These are phyloP conservation scores for Immersiporthe knoxdaviesiana DNA, from an alignment of 2,329 filamentous ascomycete species.

Conservation along the genomic window DNA sequence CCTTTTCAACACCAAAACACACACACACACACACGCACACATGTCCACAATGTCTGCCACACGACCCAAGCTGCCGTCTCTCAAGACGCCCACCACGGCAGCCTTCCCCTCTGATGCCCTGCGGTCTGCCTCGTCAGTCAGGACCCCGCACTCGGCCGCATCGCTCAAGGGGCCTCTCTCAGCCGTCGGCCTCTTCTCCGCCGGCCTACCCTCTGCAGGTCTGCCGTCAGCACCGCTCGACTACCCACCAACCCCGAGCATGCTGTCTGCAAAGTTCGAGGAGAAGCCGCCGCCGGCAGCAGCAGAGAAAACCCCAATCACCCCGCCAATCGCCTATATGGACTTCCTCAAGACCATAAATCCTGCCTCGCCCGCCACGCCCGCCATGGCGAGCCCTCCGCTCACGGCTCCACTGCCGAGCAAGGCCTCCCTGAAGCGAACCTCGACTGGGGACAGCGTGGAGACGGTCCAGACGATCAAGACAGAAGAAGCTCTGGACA, in stretches of 20 bases:
- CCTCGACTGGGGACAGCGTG: conserved; percentile 29
- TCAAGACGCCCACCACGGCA: conserved; percentile 65
- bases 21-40: neutral
- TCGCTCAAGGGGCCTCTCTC: conserved; percentile 42
- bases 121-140: conserved; percentile 55
- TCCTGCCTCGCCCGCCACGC: conserved; percentile 72
- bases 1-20: neutral
- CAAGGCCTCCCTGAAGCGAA: conserved; percentile 37
- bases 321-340: conserved; percentile 84
- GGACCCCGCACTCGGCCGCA: conserved; percentile 69
- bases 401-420: conserved; percentile 36
- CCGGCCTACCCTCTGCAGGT: conserved; percentile 44
- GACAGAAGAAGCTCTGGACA: conserved; percentile 41
- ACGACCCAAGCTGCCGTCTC: conserved; percentile 61
- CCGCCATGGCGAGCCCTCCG: conserved; percentile 54
- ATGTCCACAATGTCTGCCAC: conserved; percentile 51
- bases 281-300: conserved; percentile 53
- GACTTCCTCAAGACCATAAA: conserved; percentile 89
- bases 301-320: conserved; percentile 78
- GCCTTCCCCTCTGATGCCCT: conserved; percentile 55
- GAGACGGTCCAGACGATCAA: conserved; percentile 44
- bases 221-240: conserved; percentile 32
- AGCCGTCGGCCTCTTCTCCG: conserved; percentile 43
- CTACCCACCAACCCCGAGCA: conserved; percentile 29
- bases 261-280: conserved; percentile 56